These are phyloP conservation scores for Saitoella complicata DNA, from an alignment of 805 yeast genomes.

Conservation along the genomic window DNA sequence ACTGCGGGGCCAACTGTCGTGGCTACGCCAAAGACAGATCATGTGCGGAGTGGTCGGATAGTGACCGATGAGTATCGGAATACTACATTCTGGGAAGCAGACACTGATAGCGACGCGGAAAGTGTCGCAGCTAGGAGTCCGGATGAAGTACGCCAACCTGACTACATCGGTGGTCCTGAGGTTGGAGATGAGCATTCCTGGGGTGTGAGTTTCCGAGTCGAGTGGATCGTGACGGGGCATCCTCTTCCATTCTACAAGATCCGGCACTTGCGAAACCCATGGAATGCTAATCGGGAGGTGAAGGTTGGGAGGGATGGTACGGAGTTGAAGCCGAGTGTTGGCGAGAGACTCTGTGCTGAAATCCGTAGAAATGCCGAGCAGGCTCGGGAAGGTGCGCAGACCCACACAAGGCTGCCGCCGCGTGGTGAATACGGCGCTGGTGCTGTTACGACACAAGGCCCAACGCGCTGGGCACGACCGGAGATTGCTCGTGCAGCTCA, in stretches of 20 bases:
- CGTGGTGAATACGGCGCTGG: no score
- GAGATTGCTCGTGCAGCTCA: no score
- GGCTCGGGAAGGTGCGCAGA: no score
- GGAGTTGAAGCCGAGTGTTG: conserved; percentile 24
- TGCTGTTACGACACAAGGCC: no score
- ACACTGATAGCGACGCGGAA: conserved; percentile 7
- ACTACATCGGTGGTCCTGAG: background rate
- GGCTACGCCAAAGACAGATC: conserved; percentile 13
- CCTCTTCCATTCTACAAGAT: conserved; percentile 21
- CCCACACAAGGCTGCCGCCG: no score
- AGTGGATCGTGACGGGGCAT: conserved; percentile 20
- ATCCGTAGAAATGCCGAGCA: background rate
- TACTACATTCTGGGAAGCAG: conserved; percentile 25
- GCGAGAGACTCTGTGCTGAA: conserved; percentile 12
- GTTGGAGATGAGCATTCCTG: conserved; percentile 12
- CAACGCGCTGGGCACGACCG: no score
- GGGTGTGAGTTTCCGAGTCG: conserved; percentile 24
- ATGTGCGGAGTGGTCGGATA: conserved; percentile 20
- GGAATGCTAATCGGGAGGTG: conserved; percentile 24
- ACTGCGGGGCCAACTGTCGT: conserved; percentile 5
- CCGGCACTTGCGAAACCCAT: conserved; percentile 21
- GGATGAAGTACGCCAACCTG: conserved; percentile 3
- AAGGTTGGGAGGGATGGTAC: conserved; percentile 30
- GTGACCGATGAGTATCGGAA: conserved; percentile 23
- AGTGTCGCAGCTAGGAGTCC: conserved; percentile 5